phyloP scores from a whole-genome alignment of 768 basidiomycete genomes.

The Boletus sp. region DNA sequence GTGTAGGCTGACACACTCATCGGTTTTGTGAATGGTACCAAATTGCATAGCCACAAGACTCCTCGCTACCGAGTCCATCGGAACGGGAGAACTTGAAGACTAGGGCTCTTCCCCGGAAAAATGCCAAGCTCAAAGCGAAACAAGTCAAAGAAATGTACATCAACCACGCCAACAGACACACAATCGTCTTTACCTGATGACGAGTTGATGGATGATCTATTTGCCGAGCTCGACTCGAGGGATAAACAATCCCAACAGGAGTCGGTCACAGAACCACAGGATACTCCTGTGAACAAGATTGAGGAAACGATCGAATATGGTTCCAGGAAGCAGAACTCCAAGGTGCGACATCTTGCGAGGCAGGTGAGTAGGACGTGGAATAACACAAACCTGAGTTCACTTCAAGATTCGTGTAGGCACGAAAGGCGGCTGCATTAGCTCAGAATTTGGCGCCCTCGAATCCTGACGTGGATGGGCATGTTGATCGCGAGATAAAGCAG shows the following conservation, averaged over 20 bases:
- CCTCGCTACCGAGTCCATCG: neutral
- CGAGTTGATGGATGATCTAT: constrained; percentile 68
- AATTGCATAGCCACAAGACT: constrained; percentile 12
- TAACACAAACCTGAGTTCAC: neutral
- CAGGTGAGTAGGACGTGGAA: constrained; percentile 47
- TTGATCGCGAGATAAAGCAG: constrained; percentile 62
- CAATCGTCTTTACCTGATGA: constrained; percentile 39
- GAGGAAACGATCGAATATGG: constrained; percentile 14
- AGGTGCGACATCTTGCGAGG: constrained; percentile 63
- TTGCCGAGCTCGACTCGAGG: constrained; percentile 70
- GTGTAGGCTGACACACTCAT: no score
- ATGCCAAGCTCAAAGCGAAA: constrained; percentile 45
- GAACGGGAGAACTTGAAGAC: neutral
- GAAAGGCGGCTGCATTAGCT: constrained; percentile 65
- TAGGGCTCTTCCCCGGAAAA: neutral
- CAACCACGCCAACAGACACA: constrained; percentile 23
- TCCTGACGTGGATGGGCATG: constrained; percentile 53
- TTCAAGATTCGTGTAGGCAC: constrained; percentile 44
- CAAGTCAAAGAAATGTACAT: constrained; percentile 48
- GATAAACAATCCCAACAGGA: constrained; percentile 49
- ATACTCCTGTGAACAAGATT: constrained; percentile 30
- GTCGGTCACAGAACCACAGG: constrained; percentile 43
- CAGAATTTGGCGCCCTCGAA: constrained; percentile 52
- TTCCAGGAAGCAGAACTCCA: constrained; percentile 52
- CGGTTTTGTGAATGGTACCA: no score